Evolutionary conservation across 2,329 filamentous ascomycete species (phyloP), one percentile per base, ranked within the genome.

Genomic region (Neopestalotiopsis sp.): DNA sequence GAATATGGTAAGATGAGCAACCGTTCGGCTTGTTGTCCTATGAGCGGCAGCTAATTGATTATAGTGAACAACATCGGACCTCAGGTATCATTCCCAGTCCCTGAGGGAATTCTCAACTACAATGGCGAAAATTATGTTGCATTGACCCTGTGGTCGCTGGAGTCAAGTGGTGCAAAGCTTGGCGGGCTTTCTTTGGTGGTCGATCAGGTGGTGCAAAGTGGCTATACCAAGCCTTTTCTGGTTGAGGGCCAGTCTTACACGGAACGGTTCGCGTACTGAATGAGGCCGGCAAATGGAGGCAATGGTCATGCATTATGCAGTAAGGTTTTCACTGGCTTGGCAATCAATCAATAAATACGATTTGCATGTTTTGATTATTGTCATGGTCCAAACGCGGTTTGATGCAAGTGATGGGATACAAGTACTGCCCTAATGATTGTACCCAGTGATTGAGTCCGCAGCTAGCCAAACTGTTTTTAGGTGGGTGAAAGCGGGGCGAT

Each of bases 61-160:
- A n/a, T 3, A 52, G 78, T 89, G 10, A 89, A 89, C 74, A 91
- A 94, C 71, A 84, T 94, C n/a, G 93, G 93, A 0, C 93, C 93
- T 1, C 92, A 95, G 80, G 88, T 85, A 0, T 83, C 78, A 1
- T 95, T 90, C 76, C 91, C 91, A 1, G 91, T 95, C 0, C 92
- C 92, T 0, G 88, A 94, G 80, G 91, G 92, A 24, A 84, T 95
- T 28, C 81, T 94, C 63, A 86, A 95, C 75, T 92, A 94, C 77
- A 83, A 84, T 4, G 92, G 92, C 0, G 85, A 83, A 40, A 95
- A 95, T 73, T 92, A 88, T 78, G 74, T 95, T 7, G 91, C 87
- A 0, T 73, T 95, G 4, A 89, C 86, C 32, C 76, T 95, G n/a
- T 95, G 92, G 92, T 88, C 89, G 0, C 81, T 91, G 67, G 87